Evolutionary conservation across 2,329 filamentous ascomycete genomes (phyloP).

Genomic region (Lachnellula arida): DNA sequence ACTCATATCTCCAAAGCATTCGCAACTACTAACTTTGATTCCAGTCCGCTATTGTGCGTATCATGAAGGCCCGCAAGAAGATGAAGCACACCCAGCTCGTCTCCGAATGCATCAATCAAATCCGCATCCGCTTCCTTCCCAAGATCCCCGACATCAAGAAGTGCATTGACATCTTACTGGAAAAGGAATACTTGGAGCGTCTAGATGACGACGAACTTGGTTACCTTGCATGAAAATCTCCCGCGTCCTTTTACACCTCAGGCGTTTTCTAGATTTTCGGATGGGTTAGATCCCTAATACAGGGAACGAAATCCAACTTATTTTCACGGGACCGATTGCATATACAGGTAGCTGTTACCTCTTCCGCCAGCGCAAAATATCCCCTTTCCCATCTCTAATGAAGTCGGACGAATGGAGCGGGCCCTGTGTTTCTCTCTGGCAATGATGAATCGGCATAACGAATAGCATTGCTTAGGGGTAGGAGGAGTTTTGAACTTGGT

Average conservation of each 20-base stretch:
- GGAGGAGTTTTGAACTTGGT: slow-evolving; percentile 14
- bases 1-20: not conserved
- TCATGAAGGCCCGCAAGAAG: slow-evolving; percentile 99
- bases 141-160: slow-evolving; percentile 98
- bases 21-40: slow-evolving; percentile 27
- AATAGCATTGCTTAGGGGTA: slow-evolving; percentile 23
- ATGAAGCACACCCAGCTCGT: slow-evolving; percentile 97
- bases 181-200: slow-evolving; percentile 98
- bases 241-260: slow-evolving; percentile 5
- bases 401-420: not conserved
- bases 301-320: not conserved
- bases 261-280: slow-evolving; percentile 3
- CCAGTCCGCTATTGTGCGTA: slow-evolving; percentile 95
- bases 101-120: slow-evolving; percentile 92
- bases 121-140: slow-evolving; percentile 86
- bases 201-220: slow-evolving; percentile 91
- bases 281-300: slow-evolving; percentile 1
- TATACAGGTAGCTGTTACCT: not conserved
- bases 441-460: not conserved
- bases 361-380: not conserved
- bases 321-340: not conserved
- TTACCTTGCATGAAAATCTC: slow-evolving; percentile 69
- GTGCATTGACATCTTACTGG: slow-evolving; percentile 95
- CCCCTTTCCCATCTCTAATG: too few species aligned
- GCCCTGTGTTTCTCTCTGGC: not conserved